phyloP scores from a whole-genome alignment of 192 early-diverging fungal genomes.

The Linnemannia schmuckeri region DNA sequence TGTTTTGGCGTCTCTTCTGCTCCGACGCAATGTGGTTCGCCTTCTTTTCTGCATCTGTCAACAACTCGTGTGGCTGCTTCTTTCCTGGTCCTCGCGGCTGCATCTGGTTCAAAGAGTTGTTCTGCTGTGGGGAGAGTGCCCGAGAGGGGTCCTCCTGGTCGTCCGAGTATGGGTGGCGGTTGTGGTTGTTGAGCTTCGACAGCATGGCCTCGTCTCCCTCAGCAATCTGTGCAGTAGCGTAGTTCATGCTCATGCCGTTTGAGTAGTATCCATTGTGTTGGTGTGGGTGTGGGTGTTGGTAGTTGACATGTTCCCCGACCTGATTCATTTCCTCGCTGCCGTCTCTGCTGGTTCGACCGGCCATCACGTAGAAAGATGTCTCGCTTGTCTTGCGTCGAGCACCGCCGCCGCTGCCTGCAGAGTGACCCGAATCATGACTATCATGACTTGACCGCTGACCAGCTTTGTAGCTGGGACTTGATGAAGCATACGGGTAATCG shows the following conservation, averaged over 20 bases:
- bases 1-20: slow-evolving; percentile 93
- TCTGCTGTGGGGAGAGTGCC: slow-evolving; percentile 13
- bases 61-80: slow-evolving; percentile 73
- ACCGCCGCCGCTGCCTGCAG: background rate
- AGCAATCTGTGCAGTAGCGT: background rate
- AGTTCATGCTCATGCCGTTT: slow-evolving; percentile 18
- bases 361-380: slow-evolving; percentile 8
- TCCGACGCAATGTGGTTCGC: slow-evolving; percentile 97
- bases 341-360: slow-evolving; percentile 10
- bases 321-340: slow-evolving; percentile 24
- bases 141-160: slow-evolving; percentile 16
- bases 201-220: background rate
- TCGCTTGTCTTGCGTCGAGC: slow-evolving; percentile 22
- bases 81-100: slow-evolving; percentile 32
- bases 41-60: slow-evolving; percentile 93
- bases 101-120: background rate
- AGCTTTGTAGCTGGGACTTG: background rate
- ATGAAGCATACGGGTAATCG: background rate
- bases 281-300: background rate
- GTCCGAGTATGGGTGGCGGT: background rate
- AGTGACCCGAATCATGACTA: slow-evolving; percentile 5
- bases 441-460: slow-evolving; percentile 35
- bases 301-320: slow-evolving; percentile 2
- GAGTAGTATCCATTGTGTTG: slow-evolving; percentile 3
- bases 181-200: background rate